Evolutionary conservation across 75 land plant genomes (phyloP), one percentile per base, ranked within the genome.

Genomic region (Sequoia sempervirens): DNA sequence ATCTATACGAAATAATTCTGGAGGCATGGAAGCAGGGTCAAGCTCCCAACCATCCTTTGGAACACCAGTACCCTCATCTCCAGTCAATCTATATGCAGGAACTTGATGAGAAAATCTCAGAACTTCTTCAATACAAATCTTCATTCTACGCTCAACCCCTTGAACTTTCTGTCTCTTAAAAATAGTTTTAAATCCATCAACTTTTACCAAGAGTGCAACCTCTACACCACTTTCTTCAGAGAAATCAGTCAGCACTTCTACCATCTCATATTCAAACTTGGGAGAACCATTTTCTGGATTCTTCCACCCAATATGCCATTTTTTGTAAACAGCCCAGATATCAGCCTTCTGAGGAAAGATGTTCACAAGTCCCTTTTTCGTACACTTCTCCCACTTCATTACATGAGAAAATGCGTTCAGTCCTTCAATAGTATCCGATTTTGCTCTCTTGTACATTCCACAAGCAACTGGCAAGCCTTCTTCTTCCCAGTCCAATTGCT

Each of bases 401-500:
- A 89, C n/a, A 70, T 96, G 94, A 30, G 98, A 95, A 81, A 96
- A 96, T 75, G 82, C 87, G 58, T 83, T 79, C 34, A 80, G 82
- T 43, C 84, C 86, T 6, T 85, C 87, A 50, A 86, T 83, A 1
- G 13, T 61, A 4, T 86, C 80, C 15, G 84, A 13, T 5, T 79
- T 54, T 11, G 88, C 90, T 15, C 66, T 64, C 75, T 75, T 89
- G 81, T 84, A 96, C 26, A 80, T 86, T 23, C 98, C 98, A 89
- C 93, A 91, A 73, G 88, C 87, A 75, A 85, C 80, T 41, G 92
- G 92, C 50, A 94, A 84, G 20, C 83, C 90, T 26, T 56, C 83
- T 2, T 75, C 81, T 66, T 82, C 86, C 91, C 94, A 88, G 15
- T 80, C 82, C 1, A 40, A 40, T 38, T 85, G 85, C 64, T 82